phyloP scores from a whole-genome alignment of 1,284 basidiomycete genomes.

The Malassezia arunalokei region DNA sequence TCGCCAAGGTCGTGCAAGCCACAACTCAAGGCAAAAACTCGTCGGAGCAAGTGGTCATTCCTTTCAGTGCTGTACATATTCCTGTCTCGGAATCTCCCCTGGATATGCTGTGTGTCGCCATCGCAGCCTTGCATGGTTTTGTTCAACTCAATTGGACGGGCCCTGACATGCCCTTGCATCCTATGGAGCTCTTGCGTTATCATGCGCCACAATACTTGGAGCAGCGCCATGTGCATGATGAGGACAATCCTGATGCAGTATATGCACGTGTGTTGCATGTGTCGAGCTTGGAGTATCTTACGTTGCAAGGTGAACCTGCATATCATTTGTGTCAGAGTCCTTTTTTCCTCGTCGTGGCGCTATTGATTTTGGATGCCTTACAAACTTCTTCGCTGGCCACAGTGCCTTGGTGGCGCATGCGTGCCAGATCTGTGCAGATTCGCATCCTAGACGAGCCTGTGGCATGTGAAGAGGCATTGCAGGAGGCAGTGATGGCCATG shows the following conservation, averaged over 20 bases:
- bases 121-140: constrained; percentile 76
- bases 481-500: constrained; percentile 53
- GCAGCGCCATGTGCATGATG: constrained; percentile 52
- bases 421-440: constrained; percentile 63
- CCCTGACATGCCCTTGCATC: constrained; percentile 55
- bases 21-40: not conserved
- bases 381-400: constrained; percentile 17
- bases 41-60: not conserved
- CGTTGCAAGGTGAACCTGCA: constrained; percentile 79
- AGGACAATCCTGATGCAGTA: constrained; percentile 14
- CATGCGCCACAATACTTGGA: constrained; percentile 45
- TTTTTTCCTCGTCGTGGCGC: constrained; percentile 63
- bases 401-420: constrained; percentile 59
- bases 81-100: not conserved
- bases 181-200: constrained; percentile 45
- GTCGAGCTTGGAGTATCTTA: constrained; percentile 61
- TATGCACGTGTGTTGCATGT: constrained; percentile 51
- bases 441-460: constrained; percentile 77
- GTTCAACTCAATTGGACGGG: constrained; percentile 95
- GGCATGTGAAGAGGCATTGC: constrained; percentile 52
- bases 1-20: constrained; percentile 1
- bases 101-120: constrained; percentile 54
- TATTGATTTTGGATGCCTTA: constrained; percentile 56
- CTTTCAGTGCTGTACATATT: not conserved
- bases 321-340: constrained; percentile 74